Base-by-base conservation (phyloP, 441 rosid genomes). In the Kokia cookei region DNA sequence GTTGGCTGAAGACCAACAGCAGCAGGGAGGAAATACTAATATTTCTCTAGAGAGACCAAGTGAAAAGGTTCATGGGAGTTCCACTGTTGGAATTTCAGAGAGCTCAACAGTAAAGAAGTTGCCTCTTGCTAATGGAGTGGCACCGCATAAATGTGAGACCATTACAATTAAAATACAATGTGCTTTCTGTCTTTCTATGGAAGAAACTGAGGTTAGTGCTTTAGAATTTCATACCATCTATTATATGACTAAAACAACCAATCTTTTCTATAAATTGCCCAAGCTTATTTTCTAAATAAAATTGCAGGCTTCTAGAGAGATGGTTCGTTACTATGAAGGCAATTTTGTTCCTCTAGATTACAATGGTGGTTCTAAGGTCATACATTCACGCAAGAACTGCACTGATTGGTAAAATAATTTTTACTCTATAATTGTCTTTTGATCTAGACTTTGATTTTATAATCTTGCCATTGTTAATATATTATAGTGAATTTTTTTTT, bases 381-480 rank as follows among this genome's bases (percentile, higher is more conserved):
- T 90, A 81, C 93, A 93, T 81, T 85, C 86, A 17, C 97, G 91
- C 84, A 91, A 79, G 85, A 91, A 86, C 75, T 96, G 99, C 77
- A 84, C 88, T 29, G 97, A 93, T 83, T 96, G 99, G 99, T 96
- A 88, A 89, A 83, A 24, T 45, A 42, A 47, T 48, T 61, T 57
- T 40, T 22, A 70, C 8, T 9, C 2, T 14, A 57, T 51, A 57
- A 42, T 3, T 22, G 32, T 70, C 37, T 37, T 54, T 40, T 13
- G 14, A n/a, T 10, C 51, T n/a, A 4, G 40, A 68, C 61, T 69
- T 53, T 6, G 15, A 72, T n/a, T 45, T 60, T 47, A 5, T 47
- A 37, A 13, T 50, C 19, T 60, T 70, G 58, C n/a, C 59, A 40
- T 22, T 26, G 42, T 50, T 60, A 57, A 75, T 54, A 6, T 66